phyloP scores from a whole-genome alignment of 2,329 filamentous ascomycete species.

The Penicillium sp. region DNA sequence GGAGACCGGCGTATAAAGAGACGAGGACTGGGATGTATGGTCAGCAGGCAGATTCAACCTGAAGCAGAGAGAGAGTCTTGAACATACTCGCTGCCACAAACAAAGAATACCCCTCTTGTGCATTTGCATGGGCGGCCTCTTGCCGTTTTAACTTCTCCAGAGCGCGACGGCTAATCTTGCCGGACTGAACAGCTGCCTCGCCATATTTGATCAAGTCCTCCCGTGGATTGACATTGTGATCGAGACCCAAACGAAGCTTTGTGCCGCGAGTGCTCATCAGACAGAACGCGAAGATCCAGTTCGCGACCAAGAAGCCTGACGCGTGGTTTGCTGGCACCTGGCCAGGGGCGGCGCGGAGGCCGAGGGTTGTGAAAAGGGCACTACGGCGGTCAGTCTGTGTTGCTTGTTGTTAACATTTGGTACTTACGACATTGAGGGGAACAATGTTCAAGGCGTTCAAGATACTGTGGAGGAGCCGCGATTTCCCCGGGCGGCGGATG shows the following conservation, averaged over 20 bases:
- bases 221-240: constrained; percentile 42
- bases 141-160: constrained; percentile 39
- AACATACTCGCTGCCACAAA: constrained; percentile 37
- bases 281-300: constrained; percentile 43
- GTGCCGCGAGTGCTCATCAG: constrained; percentile 37
- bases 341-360: constrained; percentile 23
- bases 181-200: constrained; percentile 35
- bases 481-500: too few species aligned
- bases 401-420: too few species aligned
- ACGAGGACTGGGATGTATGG: constrained; percentile 29
- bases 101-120: constrained; percentile 38
- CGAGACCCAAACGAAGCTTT: constrained; percentile 35
- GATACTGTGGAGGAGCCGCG: too few species aligned
- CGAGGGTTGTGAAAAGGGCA: constrained; percentile 24
- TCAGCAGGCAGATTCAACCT: neutral
- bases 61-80: neutral
- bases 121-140: constrained; percentile 37
- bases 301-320: constrained; percentile 37
- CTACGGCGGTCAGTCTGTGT: constrained; percentile 4
- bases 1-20: constrained; percentile 37
- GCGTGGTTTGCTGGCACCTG: constrained; percentile 25
- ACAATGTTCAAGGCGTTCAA: neutral
- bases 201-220: constrained; percentile 41
- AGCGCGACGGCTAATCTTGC: constrained; percentile 37
- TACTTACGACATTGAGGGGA: neutral